phyloP scores from a whole-genome alignment of 2,329 filamentous ascomycete species.

The Phaeosphaeriaceae sp. region DNA sequence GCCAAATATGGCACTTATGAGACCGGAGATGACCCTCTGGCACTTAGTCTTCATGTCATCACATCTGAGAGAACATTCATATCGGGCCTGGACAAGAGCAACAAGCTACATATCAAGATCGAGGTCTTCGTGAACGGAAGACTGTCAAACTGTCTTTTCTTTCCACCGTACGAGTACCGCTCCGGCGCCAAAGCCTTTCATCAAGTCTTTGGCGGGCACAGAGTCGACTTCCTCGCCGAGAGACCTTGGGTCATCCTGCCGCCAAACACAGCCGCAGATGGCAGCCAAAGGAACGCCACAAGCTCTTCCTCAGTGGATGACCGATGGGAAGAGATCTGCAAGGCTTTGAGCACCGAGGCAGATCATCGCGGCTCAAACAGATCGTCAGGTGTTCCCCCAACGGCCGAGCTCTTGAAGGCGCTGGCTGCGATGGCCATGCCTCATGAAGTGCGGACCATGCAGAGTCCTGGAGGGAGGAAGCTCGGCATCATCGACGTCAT shows the following conservation, averaged over 20 bases:
- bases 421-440: constrained; percentile 50
- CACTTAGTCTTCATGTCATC: constrained; percentile 38
- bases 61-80: constrained; percentile 41
- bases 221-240: constrained; percentile 50
- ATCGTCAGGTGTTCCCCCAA: constrained; percentile 40
- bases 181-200: constrained; percentile 23
- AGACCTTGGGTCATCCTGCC: constrained; percentile 54
- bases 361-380: constrained; percentile 41
- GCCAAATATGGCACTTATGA: constrained; percentile 1
- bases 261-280: constrained; percentile 29
- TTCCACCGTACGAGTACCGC: constrained; percentile 30
- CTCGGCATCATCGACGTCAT: constrained; percentile 51
- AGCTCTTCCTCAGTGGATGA: constrained; percentile 13
- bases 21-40: constrained; percentile 15
- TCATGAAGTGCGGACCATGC: constrained; percentile 35
- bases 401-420: constrained; percentile 48
- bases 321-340: constrained; percentile 46
- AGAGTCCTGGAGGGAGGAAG: constrained; percentile 33
- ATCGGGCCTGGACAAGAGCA: constrained; percentile 18
- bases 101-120: constrained; percentile 51
- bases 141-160: constrained; percentile 43
- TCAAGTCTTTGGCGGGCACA: constrained; percentile 48
- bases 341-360: constrained; percentile 43
- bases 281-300: constrained; percentile 14
- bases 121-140: constrained; percentile 58